Percentiles rank a stretch among this genome's conserved stretches.
phyloP scores from a whole-genome alignment of 148 eudicot genomes.

The Arctostaphylos glauca region DNA sequence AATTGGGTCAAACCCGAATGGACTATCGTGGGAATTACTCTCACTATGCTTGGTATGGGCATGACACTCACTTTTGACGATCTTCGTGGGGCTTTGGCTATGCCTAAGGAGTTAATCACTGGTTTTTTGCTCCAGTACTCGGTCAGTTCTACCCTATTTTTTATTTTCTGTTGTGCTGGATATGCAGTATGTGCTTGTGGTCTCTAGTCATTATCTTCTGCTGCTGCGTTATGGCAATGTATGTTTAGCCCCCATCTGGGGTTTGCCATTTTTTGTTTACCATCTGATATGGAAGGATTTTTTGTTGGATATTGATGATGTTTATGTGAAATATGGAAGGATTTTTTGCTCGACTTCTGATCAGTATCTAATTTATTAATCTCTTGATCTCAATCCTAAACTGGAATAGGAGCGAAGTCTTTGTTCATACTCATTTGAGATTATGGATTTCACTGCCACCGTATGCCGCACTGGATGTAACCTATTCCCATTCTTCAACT shows the following conservation, averaged over 20 bases:
- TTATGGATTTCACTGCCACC: not conserved
- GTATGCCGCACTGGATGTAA: too few species aligned
- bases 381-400: not conserved
- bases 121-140: conserved; percentile 77
- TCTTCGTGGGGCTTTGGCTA: conserved; percentile 70
- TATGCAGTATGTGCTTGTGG: not conserved
- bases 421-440: not conserved
- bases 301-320: too few species aligned
- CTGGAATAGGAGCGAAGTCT: not conserved
- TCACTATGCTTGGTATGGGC: conserved; percentile 93
- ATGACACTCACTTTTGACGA: conserved; percentile 86
- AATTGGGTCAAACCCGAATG: conserved; percentile 60
- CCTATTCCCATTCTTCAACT: too few species aligned
- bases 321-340: not conserved
- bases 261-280: too few species aligned
- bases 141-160: conserved; percentile 37
- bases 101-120: conserved; percentile 66
- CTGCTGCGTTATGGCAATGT: not conserved
- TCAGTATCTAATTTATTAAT: too few species aligned
- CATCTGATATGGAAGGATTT: too few species aligned
- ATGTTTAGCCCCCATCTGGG: too few species aligned
- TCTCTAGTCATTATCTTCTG: not conserved
- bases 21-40: conserved; percentile 57
- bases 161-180: not conserved
- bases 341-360: too few species aligned